A percentile compares a stretch with the other conserved stretches of the same genome.
phyloP scores from a whole-genome alignment of 352 stramenopile genomes.

The Elongisporangium prolatum region DNA sequence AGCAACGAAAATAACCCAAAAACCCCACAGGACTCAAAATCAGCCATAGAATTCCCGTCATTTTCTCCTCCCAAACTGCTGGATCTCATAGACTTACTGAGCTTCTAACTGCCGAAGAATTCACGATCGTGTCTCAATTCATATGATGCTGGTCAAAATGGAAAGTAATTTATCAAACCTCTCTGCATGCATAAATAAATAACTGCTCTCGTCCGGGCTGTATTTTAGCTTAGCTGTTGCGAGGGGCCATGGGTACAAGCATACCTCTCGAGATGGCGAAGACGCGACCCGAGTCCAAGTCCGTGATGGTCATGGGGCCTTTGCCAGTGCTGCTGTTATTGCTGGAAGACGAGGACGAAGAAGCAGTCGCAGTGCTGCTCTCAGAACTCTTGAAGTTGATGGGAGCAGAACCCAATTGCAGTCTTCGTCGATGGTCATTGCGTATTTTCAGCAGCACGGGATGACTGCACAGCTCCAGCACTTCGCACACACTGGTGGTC shows the following conservation, averaged over 20 bases:
- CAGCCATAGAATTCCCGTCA: too few species aligned
- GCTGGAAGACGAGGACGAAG: slow-evolving; percentile 5
- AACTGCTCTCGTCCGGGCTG: neutral
- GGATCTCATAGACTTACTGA: too few species aligned
- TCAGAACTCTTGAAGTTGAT: slow-evolving; percentile 15
- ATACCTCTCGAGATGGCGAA: slow-evolving; percentile 69
- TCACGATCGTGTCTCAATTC: too few species aligned
- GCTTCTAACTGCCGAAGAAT: too few species aligned
- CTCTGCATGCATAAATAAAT: neutral
- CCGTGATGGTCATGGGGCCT: slow-evolving; percentile 48
- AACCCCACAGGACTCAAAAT: too few species aligned
- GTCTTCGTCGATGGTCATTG: slow-evolving; percentile 59
- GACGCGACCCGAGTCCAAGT: slow-evolving; percentile 67
- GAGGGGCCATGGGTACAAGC: slow-evolving; percentile 21
- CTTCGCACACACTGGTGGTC: slow-evolving; percentile 72
- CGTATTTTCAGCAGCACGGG: slow-evolving; percentile 73
- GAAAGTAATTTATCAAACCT: neutral
- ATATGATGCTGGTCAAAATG: slow-evolving; percentile 4
- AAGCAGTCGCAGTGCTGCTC: slow-evolving; percentile 8
- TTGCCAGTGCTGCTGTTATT: neutral
- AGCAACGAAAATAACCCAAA: too few species aligned
- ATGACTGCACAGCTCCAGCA: slow-evolving; percentile 71
- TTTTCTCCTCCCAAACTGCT: too few species aligned
- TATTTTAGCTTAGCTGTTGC: neutral
- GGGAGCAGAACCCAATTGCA: slow-evolving; percentile 33